phyloP scores from a whole-genome alignment of 2,329 filamentous ascomycete genomes.

The Phaeosphaeria sp. region DNA sequence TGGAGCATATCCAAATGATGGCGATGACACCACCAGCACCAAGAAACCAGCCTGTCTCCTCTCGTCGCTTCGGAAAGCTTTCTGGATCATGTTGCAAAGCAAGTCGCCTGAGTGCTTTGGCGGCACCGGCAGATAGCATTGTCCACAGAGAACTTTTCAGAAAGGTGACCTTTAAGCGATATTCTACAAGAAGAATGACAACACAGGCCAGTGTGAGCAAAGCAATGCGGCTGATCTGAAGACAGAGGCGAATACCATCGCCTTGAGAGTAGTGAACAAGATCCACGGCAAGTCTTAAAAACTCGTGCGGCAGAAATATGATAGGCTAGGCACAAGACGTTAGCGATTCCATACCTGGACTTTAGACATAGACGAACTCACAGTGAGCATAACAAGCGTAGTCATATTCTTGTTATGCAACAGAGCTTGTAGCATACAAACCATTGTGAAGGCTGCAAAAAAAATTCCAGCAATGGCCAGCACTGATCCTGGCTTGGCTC shows the following conservation, averaged over 20 bases:
- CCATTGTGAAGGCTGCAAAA: conserved; percentile 27
- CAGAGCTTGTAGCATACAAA: conserved; percentile 34
- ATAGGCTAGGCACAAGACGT: conserved; percentile 12
- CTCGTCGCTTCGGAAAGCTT: conserved; percentile 1
- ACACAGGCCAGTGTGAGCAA: conserved; percentile 21
- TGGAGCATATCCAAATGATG: conserved; percentile 8
- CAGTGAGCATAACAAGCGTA: conserved; percentile 37
- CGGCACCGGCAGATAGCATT: conserved; percentile 27
- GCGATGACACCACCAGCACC: conserved; percentile 10
- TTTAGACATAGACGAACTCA: conserved; percentile 18
- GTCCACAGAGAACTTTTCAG: conserved; percentile 30
- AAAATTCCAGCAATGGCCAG: conserved; percentile 8
- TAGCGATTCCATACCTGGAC: not conserved
- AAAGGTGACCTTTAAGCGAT: conserved; percentile 28
- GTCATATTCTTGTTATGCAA: conserved; percentile 41
- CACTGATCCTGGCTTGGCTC: conserved; percentile 1
- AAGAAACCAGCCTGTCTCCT: conserved; percentile 3
- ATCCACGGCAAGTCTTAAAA: conserved; percentile 13
- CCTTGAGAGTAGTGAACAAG: not conserved
- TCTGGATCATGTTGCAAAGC: conserved; percentile 12
- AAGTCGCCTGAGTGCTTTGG: conserved; percentile 19
- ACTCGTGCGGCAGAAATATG: conserved; percentile 23
- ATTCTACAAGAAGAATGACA: conserved; percentile 32
- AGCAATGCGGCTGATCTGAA: conserved; percentile 18
- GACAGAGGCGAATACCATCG: conserved; percentile 6